These are phyloP conservation scores for Avena sativa DNA, from an alignment of 176 grass and related monocot species.

Conservation along the genomic window DNA sequence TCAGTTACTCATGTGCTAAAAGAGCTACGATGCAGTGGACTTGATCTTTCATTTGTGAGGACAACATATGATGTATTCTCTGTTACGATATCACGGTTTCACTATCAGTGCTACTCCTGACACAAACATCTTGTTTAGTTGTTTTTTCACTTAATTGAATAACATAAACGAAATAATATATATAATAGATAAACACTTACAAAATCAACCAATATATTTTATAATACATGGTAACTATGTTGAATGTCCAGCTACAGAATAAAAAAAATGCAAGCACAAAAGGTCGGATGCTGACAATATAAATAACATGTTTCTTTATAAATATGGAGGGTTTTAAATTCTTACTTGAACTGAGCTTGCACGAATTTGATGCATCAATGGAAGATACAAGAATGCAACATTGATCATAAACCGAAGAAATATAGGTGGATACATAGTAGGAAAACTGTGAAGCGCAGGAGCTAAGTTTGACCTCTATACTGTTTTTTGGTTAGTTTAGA, in stretches of 20 bases:
- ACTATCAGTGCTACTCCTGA: neutral
- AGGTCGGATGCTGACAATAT: neutral
- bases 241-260: constrained; percentile 4
- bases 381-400: constrained; percentile 8
- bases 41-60: constrained; percentile 30
- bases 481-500: neutral
- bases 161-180: neutral
- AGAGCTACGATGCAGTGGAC: neutral
- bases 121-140: neutral
- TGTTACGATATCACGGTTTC: constrained; percentile 13
- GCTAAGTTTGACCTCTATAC: neutral
- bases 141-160: neutral
- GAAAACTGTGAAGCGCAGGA: neutral
- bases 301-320: neutral
- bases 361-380: neutral
- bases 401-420: neutral
- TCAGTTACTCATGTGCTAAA: neutral
- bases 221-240: constrained; percentile 4
- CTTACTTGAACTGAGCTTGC: neutral
- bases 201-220: neutral
- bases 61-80: constrained; percentile 43
- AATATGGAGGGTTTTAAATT: neutral
- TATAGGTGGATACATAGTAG: constrained; percentile 31
- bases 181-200: constrained; percentile 11
- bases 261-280: neutral